Evolutionary conservation across 345 rosid species (phyloP).

Genomic region (Pugionium dolabratum): DNA sequence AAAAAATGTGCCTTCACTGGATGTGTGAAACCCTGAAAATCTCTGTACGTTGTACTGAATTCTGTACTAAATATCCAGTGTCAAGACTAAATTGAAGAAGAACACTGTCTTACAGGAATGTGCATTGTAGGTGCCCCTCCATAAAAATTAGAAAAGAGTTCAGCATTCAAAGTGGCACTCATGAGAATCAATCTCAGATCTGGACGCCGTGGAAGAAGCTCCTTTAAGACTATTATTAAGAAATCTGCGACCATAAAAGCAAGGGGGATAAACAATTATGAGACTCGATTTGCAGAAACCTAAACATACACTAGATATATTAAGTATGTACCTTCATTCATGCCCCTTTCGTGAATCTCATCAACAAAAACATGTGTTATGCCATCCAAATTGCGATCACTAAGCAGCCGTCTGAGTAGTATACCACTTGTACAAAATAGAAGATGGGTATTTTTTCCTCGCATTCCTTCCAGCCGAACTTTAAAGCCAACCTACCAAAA

Average conservation of each 20-base stretch:
- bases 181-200: conserved; percentile 93
- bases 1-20: conserved; percentile 82
- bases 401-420: conserved; percentile 79
- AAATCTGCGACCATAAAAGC: conserved; percentile 60
- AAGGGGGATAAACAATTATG: conserved; percentile 8
- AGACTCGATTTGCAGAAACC: conserved; percentile 15
- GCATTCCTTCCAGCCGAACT: conserved; percentile 97
- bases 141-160: conserved; percentile 86
- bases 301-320: conserved; percentile 6
- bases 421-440: conserved; percentile 98
- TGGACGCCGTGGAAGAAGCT: conserved; percentile 91
- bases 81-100: neutral
- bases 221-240: conserved; percentile 90
- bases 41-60: neutral
- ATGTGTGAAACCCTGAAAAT: conserved; percentile 81
- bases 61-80: conserved; percentile 15
- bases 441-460: conserved; percentile 89
- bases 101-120: conserved; percentile 68
- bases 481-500: conserved; percentile 95
- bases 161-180: conserved; percentile 99
- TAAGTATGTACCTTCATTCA: conserved; percentile 85
- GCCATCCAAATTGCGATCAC: conserved; percentile 88
- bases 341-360: conserved; percentile 98
- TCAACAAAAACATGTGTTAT: conserved; percentile 97
- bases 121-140: conserved; percentile 90